Base-by-base conservation (phyloP, 805 yeast species). In the Candida mattraensis region DNA sequence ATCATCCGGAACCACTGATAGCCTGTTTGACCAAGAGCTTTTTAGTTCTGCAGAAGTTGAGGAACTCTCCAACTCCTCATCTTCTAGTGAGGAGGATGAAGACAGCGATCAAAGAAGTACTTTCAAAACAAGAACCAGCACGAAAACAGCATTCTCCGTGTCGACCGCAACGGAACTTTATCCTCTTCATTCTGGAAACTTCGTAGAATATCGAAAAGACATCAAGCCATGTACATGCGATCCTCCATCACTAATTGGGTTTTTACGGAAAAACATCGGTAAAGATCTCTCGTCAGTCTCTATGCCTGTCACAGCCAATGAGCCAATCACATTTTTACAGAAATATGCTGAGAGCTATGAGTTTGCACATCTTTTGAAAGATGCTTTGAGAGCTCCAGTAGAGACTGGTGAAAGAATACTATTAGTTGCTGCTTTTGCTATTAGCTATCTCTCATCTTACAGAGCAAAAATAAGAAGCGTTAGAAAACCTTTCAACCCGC, bases 241-340 rank as follows among this genome's bases (percentile, higher is more conserved):
- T 0, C 98, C 98, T 3, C 96, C 96, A 8, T 83, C 93, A 44
- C 60, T 91, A 22, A 65, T 91, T 37, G 74, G 87, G 1, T 77
- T 88, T 50, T 69, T 93, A 32, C 73, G 96, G 39, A 89, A 89
- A 58, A 88, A 87, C 49, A 93, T 91, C 8, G 97, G 97, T 14
- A 91, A 89, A 54, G 98, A 91, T 59, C 58, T 93, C 39, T 72
- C 88, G 0, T 71, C 87, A 1, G 74, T 89, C 28, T 80, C 96
- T 0, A 88, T 91, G 89, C 99, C 99, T 1, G 95, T 93, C 6
- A 80, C 93, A 1, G 75, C 88, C 36, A 93, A 93, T 63, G 99
- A 93, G 60, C 99, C 99, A 0, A 56, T 91, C 15, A 77, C 94
- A 0, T 77, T 85, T 18, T 67, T 91, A 37, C 96, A 93, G 58